phyloP scores from a whole-genome alignment of 345 rosid genomes.

The Eucalyptus camaldulensis region DNA sequence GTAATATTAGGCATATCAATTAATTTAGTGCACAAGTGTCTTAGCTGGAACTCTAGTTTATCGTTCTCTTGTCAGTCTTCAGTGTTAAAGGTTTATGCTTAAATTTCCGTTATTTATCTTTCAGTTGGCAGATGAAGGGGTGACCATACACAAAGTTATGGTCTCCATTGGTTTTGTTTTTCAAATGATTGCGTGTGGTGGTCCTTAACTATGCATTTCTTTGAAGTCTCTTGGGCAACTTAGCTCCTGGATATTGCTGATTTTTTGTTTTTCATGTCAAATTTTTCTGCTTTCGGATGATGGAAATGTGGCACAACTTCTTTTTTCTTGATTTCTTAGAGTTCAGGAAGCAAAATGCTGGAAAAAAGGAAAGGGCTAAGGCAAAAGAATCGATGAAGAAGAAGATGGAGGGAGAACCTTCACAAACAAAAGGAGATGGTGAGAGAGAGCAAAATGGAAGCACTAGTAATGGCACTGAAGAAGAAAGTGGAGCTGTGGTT shows the following conservation, averaged over 20 bases:
- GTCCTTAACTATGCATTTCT: not conserved
- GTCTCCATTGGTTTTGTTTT: not conserved
- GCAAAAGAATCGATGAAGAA: conserved; percentile 37
- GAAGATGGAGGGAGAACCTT: conserved; percentile 10
- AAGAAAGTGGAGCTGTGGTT: not conserved
- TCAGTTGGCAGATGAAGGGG: not conserved
- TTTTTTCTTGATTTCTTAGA: conserved; percentile 17
- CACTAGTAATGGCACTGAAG: not conserved
- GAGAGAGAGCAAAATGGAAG: not conserved
- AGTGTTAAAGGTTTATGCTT: not conserved
- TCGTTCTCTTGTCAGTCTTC: not conserved
- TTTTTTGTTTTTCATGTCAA: not conserved
- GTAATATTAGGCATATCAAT: not conserved
- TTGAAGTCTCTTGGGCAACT: not conserved
- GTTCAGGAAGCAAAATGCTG: conserved; percentile 54
- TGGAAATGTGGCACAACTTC: not conserved
- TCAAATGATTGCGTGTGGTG: not conserved
- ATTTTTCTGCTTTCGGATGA: not conserved
- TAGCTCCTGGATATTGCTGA: not conserved
- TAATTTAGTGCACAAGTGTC: not conserved
- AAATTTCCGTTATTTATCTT: not conserved
- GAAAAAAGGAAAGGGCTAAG: conserved; percentile 27
- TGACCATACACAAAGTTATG: not conserved
- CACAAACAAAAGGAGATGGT: not conserved
- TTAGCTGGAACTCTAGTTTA: not conserved